A percentile compares a stretch with the other conserved stretches of the same genome.
phyloP scores from a whole-genome alignment of 2,329 filamentous ascomycete species.

The Colletotrichum sp. region DNA sequence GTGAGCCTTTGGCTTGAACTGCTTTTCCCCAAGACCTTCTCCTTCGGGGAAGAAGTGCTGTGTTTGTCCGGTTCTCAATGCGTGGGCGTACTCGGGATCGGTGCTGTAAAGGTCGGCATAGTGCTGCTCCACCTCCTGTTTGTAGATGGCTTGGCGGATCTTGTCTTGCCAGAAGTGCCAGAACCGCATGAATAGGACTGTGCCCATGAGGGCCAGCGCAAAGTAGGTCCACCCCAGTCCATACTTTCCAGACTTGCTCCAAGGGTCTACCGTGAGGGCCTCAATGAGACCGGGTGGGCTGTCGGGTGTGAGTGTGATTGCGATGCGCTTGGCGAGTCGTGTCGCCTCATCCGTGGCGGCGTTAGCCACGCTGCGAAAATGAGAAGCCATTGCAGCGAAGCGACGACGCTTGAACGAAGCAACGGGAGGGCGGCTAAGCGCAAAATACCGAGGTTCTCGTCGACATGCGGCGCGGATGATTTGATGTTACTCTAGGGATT shows the following conservation, averaged over 20 bases:
- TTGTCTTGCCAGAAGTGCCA: conserved; percentile 96
- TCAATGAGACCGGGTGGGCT: conserved; percentile 67
- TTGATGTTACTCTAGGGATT: background rate
- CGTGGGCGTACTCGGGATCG: conserved; percentile 52
- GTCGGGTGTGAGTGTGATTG: conserved; percentile 63
- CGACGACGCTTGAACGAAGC: conserved; percentile 22
- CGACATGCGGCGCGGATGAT: conserved; percentile 27
- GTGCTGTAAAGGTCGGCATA: conserved; percentile 59
- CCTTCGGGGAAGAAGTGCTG: conserved; percentile 79
- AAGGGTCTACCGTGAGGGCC: conserved; percentile 76
- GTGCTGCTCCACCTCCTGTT: conserved; percentile 76
- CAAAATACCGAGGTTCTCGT: conserved; percentile 25
- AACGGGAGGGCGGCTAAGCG: conserved; percentile 28
- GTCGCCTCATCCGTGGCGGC: conserved; percentile 38
- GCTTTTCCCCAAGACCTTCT: conserved; percentile 59
- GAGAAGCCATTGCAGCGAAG: conserved; percentile 43
- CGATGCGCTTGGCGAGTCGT: conserved; percentile 58
- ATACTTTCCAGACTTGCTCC: conserved; percentile 83
- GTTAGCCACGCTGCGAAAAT: conserved; percentile 35
- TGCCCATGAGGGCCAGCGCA: conserved; percentile 71
- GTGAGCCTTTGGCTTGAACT: conserved; percentile 71
- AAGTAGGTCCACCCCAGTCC: conserved; percentile 90
- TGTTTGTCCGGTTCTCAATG: conserved; percentile 52
- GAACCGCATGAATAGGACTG: conserved; percentile 72
- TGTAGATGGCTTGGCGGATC: conserved; percentile 86